Conservation (phyloP, 257 asterid genomes). For the Solanum sejunctum region DNA sequence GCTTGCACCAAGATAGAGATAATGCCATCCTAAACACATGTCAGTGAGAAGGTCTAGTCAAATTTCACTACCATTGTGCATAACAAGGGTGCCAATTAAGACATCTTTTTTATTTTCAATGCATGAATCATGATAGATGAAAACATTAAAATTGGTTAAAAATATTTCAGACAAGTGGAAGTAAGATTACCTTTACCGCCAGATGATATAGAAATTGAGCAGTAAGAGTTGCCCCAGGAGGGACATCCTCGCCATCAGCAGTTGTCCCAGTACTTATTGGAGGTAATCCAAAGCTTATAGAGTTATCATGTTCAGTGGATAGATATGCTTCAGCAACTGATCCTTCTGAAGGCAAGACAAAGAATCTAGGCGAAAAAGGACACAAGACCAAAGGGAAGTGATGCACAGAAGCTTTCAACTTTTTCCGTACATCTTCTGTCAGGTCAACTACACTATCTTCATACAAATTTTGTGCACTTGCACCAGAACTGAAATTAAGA, state of each 20-base stretch:
- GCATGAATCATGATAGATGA: not conserved
- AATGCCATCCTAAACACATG: not conserved
- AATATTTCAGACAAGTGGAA: conserved; percentile 4
- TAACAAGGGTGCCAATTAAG: not conserved
- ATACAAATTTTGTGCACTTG: conserved; percentile 21
- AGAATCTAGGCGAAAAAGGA: conserved; percentile 83
- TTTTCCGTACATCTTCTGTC: conserved; percentile 39
- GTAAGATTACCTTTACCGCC: conserved; percentile 55
- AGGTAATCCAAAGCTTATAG: conserved; percentile 88
- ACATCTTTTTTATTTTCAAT: not conserved
- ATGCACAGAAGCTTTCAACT: conserved; percentile 57
- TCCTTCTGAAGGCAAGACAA: conserved; percentile 98
- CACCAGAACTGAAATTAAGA: conserved; percentile 21
- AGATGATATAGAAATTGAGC: conserved; percentile 92
- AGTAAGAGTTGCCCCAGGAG: conserved; percentile 77
- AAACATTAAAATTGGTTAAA: not conserved
- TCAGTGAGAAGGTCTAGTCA: not conserved
- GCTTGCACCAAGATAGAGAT: not conserved
- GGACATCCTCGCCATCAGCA: conserved; percentile 60
- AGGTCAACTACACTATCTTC: conserved; percentile 24
- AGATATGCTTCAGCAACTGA: conserved; percentile 77
- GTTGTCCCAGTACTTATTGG: conserved; percentile 60
- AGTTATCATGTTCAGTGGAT: conserved; percentile 61
- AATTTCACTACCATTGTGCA: not conserved
- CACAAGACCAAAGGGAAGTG: conserved; percentile 86